Conservation (phyloP, 345 rosid species). For the Populus davidiana region DNA sequence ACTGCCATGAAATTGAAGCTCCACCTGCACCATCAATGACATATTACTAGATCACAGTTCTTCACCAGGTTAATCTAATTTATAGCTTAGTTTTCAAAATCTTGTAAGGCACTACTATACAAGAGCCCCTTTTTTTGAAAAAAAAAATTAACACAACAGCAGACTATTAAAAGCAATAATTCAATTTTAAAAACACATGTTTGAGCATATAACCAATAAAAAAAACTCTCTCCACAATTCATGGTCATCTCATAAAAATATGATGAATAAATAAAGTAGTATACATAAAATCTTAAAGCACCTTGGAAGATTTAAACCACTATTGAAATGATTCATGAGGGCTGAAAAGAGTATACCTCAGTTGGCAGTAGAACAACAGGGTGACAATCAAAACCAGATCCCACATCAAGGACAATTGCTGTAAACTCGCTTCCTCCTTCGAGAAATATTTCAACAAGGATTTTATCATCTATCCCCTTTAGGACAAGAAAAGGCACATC, state of each 20-base stretch:
- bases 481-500: slow-evolving; percentile 9
- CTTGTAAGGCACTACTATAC: not conserved
- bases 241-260: not conserved
- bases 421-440: slow-evolving; percentile 91
- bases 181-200: not conserved
- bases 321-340: not conserved
- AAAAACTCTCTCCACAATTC: not conserved
- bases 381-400: slow-evolving; percentile 62
- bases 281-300: not conserved
- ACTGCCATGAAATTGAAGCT: slow-evolving; percentile 69
- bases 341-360: slow-evolving; percentile 52
- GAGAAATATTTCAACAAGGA: slow-evolving; percentile 73
- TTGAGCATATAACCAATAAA: not conserved
- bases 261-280: not conserved
- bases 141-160: not conserved
- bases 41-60: slow-evolving; percentile 17
- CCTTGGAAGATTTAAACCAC: not conserved
- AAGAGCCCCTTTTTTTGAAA: not conserved
- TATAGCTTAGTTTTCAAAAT: not conserved
- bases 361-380: slow-evolving; percentile 86
- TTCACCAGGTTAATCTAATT: slow-evolving; percentile 3
- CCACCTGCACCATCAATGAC: slow-evolving; percentile 56
- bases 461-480: slow-evolving; percentile 82
- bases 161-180: not conserved
- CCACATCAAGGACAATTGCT: slow-evolving; percentile 88